Base-by-base conservation (phyloP, 139 green algal species). In the Asterochloris sp. region DNA sequence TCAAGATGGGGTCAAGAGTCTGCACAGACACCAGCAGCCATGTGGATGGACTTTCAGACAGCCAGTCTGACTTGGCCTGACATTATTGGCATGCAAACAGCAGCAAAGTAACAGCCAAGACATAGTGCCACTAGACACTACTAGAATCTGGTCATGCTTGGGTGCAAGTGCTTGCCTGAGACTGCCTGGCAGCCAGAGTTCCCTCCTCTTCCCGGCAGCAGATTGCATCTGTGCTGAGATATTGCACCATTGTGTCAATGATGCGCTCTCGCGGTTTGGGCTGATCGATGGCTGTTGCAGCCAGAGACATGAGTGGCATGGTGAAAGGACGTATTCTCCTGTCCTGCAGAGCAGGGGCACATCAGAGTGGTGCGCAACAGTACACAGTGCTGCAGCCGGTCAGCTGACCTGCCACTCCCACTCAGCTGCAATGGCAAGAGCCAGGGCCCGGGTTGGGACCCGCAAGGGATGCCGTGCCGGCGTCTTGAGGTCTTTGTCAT, bases 301-400 rank as follows among this genome's bases (percentile, higher is more conserved):
- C 92, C 26, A 99, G 86, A 64, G 90, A 91, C 92, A 96, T 99
- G 10, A 99, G 84, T 6, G 96, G 96, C 96, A 99, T 99, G n/a
- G 94, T 95, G 85, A 93, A 92, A 47, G 93, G 88, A 74, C 91
- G 82, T 54, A 97, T 87, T n/a, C 76, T 76, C 8, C 69, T 73
- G 61, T 87, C 74, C 86, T 91, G 83, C 68, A 80, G 62, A 68
- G 38, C 12, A 76, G 19, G 26, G 0, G 27, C 62, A 64, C 16
- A 62, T 74, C 47, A 79, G 23, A n/a, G 19, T 38, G 26, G 0
- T 67, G 74, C 11, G 13, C 74, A 67, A 78, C 11, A 10, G 21
- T 9, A 26, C 21, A 26, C 66, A 71, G 19, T 26, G 17, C 66
- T 71, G 66, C 66, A 26, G 66, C 17, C 15, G 15, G 38, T 54